These are phyloP conservation scores for Trichoderma sp. DNA, from an alignment of 2,329 filamentous ascomycete genomes.

Conservation along the genomic window DNA sequence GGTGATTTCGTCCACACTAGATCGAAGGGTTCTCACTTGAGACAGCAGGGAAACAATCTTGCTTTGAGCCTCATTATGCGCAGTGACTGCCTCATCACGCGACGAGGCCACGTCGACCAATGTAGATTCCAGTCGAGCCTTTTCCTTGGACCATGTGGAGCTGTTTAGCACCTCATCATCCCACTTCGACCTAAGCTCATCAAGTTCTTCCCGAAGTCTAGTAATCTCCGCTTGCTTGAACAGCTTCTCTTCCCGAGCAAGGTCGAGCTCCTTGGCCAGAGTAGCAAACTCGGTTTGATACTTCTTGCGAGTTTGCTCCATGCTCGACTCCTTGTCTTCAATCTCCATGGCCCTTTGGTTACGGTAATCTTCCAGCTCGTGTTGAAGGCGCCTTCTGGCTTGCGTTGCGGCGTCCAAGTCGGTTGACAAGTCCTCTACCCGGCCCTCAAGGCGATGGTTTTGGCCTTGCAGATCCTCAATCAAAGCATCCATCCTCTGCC, in stretches of 20 bases:
- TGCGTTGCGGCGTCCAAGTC: constrained; percentile 84
- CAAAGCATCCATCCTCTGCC: constrained; percentile 82
- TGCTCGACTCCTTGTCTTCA: constrained; percentile 91
- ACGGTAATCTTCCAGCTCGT: constrained; percentile 96
- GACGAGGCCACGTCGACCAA: constrained; percentile 85
- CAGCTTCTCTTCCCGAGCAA: constrained; percentile 85
- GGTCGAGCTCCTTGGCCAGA: constrained; percentile 87
- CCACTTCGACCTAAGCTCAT: constrained; percentile 94
- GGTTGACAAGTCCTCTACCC: constrained; percentile 85
- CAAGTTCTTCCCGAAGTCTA: constrained; percentile 89
- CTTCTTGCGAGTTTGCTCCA: constrained; percentile 97
- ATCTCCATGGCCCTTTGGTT: constrained; percentile 94
- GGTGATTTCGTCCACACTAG: constrained; percentile 80
- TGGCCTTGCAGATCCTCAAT: constrained; percentile 90
- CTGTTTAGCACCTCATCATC: constrained; percentile 97
- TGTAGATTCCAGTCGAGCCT: constrained; percentile 85
- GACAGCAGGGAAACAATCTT: constrained; percentile 89
- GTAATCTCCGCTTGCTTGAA: constrained; percentile 86
- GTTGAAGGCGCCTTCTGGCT: constrained; percentile 90
- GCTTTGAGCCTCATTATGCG: constrained; percentile 91
- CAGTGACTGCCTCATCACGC: constrained; percentile 88
- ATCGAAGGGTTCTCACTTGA: constrained; percentile 82
- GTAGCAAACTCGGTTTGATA: constrained; percentile 92
- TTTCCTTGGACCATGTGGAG: constrained; percentile 98
- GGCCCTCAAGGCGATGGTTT: constrained; percentile 87